Evolutionary conservation across 305 asterid genomes (phyloP), one percentile per base, ranked within the genome.

Genomic region (Fraxinus sp.): DNA sequence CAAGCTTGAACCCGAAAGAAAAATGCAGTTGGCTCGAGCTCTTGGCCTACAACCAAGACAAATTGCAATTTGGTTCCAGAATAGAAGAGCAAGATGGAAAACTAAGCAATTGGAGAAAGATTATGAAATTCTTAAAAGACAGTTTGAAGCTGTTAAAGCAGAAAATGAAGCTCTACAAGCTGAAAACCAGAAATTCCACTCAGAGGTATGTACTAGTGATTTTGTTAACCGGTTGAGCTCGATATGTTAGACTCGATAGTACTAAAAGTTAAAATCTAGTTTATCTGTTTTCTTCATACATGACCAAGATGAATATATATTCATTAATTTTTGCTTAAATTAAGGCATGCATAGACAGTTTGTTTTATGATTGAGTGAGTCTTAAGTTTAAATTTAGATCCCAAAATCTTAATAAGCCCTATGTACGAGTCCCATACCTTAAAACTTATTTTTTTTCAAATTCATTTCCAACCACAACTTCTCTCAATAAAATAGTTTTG

Each of bases 41-140:
- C 87, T 92, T 36, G 97, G 97, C 82, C 87, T 92, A 37, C 97
- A 91, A 87, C 96, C 96, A 28, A 85, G 96, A 14, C 96, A 92
- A 83, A 82, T 92, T 3, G 94, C 94, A 1, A 92, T 92, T 32
- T 92, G 96, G 96, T 92, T 92, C 33, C 96, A 92, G 43, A 92
- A 92, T 57, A 87, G 96, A 22, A 86, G 96, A 79, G 96, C 96
- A 2, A 82, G 96, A 1, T 92, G 93, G 94, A 92, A 92, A 81
- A 92, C 93, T 0, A 92, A 92, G 87, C 96, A 92, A 43, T 76
- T 92, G 78, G 97, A 92, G 86, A 92, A 83, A 70, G 97, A 91
- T 73, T 91, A 91, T 81, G 90, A 92, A 62, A 2, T 90, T 74
- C 90, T 92, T 30, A 92, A 85, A 84, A 83, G 87, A 80, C 91